Percentiles rank a stretch among this genome's conserved stretches.
These are phyloP conservation scores for Cavenderia fasciculata DNA, from an alignment of 78 protist genomes.

Conservation along the genomic window DNA sequence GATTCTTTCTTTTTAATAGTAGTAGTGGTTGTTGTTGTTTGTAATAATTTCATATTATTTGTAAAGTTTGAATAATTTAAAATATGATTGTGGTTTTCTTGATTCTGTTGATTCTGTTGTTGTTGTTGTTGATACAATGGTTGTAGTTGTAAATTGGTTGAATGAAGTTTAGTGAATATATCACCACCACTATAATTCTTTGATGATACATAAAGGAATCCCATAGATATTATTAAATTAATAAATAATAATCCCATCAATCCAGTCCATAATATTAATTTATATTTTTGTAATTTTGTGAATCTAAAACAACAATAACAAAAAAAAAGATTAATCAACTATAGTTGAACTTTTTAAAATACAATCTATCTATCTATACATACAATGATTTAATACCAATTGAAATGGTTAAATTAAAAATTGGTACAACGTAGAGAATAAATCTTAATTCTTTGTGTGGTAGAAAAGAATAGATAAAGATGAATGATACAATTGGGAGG, in stretches of 20 bases:
- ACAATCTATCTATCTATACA: background rate
- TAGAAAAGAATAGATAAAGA: slow-evolving; percentile 84
- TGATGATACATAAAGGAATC: slow-evolving; percentile 25
- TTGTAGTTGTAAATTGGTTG: background rate
- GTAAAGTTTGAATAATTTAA: background rate
- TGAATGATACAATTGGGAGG: slow-evolving; percentile 35
- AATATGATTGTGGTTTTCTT: background rate
- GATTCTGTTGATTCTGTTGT: background rate
- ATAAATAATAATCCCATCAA: background rate
- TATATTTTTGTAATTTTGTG: slow-evolving; percentile 9
- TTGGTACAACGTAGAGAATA: slow-evolving; percentile 89
- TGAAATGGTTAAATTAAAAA: background rate
- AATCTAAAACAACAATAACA: background rate
- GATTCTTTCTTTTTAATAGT: background rate
- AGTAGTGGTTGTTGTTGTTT: background rate
- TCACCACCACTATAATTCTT: slow-evolving; percentile 84
- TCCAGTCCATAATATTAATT: background rate
- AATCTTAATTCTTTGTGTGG: slow-evolving; percentile 96
- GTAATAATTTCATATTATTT: background rate
- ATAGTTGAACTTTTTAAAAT: too few species aligned
- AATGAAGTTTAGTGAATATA: slow-evolving; percentile 15
- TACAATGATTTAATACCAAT: background rate
- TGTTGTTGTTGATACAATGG: background rate
- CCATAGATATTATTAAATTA: background rate
- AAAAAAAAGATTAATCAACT: background rate